Base-by-base conservation (phyloP, 805 yeast species). In the Candida sphagnicola region DNA sequence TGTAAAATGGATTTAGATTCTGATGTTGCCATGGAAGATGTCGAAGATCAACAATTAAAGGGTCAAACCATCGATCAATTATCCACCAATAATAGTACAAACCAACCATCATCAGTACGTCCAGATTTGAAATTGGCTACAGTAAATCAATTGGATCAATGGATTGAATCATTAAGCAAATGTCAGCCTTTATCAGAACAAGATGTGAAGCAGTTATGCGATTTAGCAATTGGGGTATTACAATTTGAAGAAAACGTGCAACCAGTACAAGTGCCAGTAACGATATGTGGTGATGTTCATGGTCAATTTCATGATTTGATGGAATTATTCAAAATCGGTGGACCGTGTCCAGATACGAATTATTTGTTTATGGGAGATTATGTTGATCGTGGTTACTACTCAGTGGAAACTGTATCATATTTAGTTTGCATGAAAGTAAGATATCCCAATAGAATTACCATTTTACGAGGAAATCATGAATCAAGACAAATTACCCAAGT, bases 281-380 rank as follows among this genome's bases (percentile, higher is more conserved):
- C 98, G 14, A 89, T 90, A 48, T 91, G 97, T 70, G 97, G 97
- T 49, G 97, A 89, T 63, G 91, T 89, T 39, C 97, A 89, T 59
- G 97, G 97, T 29, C 97, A 89, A 62, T 90, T 89, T 61, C 96
- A 90, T 59, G 97, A 89, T 68, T 71, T 89, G 59, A 85, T 88
- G 82, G 96, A 89, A 62, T 70, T 89, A 42, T 90, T 89, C 64
- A 86, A 87, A 54, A 89, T 89, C 53, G 96, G 96, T 11, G 75
- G 75, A 8, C 74, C 75, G n/a, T 69, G 74, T 44, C 75, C 75
- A 11, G 75, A 69, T 49, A 69, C 75, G 12, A 69, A 69, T 53
- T 69, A 69, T 50, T 56, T 69, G 47, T 69, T 69, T 47, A 68
- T 69, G 74, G 75, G 75, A 11, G 75, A 89, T 62, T 89, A 89